These are phyloP conservation scores for Nakaseomyces sp. DNA, from an alignment of 1,139 yeast species.

Conservation along the genomic window DNA sequence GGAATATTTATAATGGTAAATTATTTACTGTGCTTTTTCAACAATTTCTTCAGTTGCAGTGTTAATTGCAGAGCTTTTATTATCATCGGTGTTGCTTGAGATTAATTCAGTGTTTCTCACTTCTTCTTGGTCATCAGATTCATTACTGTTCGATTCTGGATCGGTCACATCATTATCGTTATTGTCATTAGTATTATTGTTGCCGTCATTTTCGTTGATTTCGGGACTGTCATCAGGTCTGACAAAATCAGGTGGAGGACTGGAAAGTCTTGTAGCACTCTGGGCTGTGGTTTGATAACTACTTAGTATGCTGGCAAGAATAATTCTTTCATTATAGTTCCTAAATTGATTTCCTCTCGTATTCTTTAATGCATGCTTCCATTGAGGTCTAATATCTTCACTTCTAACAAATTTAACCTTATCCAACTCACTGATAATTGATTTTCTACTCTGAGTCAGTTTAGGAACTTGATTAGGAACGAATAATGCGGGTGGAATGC, in stretches of 20 bases:
- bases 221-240: not conserved
- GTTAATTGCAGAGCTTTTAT: not conserved
- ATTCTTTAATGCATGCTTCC: not conserved
- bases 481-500: constrained; percentile 13
- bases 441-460: not conserved
- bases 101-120: not conserved
- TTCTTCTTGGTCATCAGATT: not conserved
- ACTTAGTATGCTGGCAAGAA: not conserved
- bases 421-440: constrained; percentile 4
- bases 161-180: not conserved
- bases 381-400: constrained; percentile 1
- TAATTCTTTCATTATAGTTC: not conserved
- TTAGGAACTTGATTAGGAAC: constrained; percentile 1
- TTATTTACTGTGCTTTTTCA: not conserved
- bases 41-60: not conserved
- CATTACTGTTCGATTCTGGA: not conserved
- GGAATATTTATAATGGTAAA: not conserved
- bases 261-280: not conserved
- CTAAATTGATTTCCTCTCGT: not conserved
- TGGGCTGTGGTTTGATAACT: not conserved
- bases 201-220: not conserved
- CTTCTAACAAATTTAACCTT: constrained; percentile 2
- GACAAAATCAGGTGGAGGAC: not conserved
- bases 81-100: not conserved
- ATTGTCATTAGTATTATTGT: not conserved